Evolutionary conservation across 306 rosid genomes (phyloP), one percentile per base, ranked within the genome.

Genomic region (Cucumis sativus): DNA sequence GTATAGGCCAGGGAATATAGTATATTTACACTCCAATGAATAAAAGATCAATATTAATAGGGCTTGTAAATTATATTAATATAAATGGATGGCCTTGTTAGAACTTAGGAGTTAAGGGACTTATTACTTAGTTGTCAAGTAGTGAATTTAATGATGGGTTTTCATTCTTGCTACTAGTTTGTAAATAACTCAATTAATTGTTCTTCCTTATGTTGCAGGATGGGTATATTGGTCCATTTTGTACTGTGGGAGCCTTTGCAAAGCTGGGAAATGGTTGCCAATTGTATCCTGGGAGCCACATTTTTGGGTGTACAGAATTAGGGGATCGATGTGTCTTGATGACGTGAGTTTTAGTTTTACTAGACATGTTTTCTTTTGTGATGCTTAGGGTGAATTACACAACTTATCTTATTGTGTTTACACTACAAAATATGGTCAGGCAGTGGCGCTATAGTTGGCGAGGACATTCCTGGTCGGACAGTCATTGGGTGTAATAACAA

Each of bases 401-500:
- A 20, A 58, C 68, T 58, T 13, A 54, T 33, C 78, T 33, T 20
- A 35, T 54, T 35, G 35, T 55, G 78, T 35, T 18, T 76, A 76
- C 41, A 14, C 25, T 23, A 56, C 70, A 62, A 76, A 80, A 74
- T 70, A 64, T 84, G 84, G 79, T 84, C 70, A 85, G 85, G 89
- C 89, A 95, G 98, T 84, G 99, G 99, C 74, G 97, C 99, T 77
- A 80, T 95, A 77, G 91, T 95, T 76, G 97, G 99, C 43, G 97
- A 95, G 77, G 93, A 89, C 78, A 83, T 85, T 89, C 97, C 97
- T 17, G 99, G 99, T 67, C 79, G 71, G 64, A 92, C 96, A 21
- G 56, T 88, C 82, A 75, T 95, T 30, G 97, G 97, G 72, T 84
- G 83, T 82, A 87, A 92, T 84, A 95, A 95, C 87, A 75, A 65